Conservation (phyloP, 2,329 filamentous ascomycete species). For the Colletotrichum liaoningense region DNA sequence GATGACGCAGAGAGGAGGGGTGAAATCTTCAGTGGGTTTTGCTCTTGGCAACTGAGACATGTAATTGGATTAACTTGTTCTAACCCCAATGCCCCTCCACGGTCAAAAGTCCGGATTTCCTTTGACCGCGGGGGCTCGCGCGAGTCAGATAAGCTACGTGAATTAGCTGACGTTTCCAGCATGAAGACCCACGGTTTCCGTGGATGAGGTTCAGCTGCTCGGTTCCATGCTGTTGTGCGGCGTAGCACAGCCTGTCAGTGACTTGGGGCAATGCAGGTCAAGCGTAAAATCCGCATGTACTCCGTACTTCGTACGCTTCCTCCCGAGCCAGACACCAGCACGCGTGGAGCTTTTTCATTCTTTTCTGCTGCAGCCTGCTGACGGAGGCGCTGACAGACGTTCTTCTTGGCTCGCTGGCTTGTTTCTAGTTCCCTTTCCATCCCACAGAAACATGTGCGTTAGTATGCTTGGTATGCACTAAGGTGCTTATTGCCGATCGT, state of each 20-base stretch:
- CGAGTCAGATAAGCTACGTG: slow-evolving; percentile 23
- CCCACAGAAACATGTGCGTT: not conserved
- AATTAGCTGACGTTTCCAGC: not conserved
- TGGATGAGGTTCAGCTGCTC: not conserved
- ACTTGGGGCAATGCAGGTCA: not conserved
- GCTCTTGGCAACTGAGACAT: not conserved
- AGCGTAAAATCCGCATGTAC: not conserved
- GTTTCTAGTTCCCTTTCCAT: not conserved
- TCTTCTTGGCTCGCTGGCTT: not conserved
- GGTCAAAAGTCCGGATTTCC: not conserved
- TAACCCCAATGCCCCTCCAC: not conserved
- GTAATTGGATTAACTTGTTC: slow-evolving; percentile 6
- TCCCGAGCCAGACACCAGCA: not conserved
- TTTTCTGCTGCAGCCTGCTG: slow-evolving; percentile 20
- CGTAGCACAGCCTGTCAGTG: not conserved
- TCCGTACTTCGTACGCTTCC: not conserved
- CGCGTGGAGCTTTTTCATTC: not conserved
- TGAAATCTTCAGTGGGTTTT: not conserved
- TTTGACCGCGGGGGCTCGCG: not conserved
- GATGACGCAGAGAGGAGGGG: slow-evolving; percentile 22
- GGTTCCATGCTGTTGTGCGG: not conserved
- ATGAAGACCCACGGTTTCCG: not conserved
- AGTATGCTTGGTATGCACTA: not conserved
- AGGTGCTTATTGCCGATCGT: slow-evolving; percentile 24
- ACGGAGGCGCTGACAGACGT: not conserved